Evolutionary conservation across 257 asterid species (phyloP), one percentile per base, ranked within the genome.

Genomic region (Penstemon davidsonii): DNA sequence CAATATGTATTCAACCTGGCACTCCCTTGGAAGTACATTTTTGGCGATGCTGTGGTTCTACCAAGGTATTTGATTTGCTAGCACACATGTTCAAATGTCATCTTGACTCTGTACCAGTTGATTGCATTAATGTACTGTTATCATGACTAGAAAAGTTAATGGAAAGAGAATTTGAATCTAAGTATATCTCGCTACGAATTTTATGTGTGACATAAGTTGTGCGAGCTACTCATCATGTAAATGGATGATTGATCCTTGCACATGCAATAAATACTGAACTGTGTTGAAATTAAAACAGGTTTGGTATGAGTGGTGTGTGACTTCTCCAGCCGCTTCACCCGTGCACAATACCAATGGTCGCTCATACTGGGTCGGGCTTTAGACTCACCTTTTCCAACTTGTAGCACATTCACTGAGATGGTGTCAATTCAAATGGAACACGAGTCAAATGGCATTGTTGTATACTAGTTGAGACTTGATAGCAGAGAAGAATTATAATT

Each of bases 361-460:
- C 38, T 93, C 97, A 2, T 87, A 93, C 68, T 93, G 98, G 98
- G 98, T 93, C 37, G 98, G 98, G 57, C 86, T 93, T 56, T 86
- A 84, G 78, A 52, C 37, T 36, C 53, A 25, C 33, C 33, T 25
- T 25, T 25, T 5, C 40, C 3, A 62, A 25, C 4, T 42, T 58
- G 55, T 50, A 15, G 38, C 19, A 52, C 59, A 38, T 12, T 49
- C 36, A 42, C 66, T 15, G 33, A 53, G 45, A 46, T 25, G 33
- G 33, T 25, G 33, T 60, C 62, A 4, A 52, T 57, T 47, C 40
- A 11, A 47, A 37, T 37, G 65, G 42, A 57, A 41, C 55, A 57
- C 7, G 55, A 37, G 47, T 56, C 72, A 11, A 67, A 57, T 19
- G 68, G 36, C 64, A 7, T 25, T 72, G 72, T 72, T 71, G 75